These are phyloP conservation scores for Suillus ampliporus DNA, from an alignment of 768 basidiomycete species.

Conservation along the genomic window DNA sequence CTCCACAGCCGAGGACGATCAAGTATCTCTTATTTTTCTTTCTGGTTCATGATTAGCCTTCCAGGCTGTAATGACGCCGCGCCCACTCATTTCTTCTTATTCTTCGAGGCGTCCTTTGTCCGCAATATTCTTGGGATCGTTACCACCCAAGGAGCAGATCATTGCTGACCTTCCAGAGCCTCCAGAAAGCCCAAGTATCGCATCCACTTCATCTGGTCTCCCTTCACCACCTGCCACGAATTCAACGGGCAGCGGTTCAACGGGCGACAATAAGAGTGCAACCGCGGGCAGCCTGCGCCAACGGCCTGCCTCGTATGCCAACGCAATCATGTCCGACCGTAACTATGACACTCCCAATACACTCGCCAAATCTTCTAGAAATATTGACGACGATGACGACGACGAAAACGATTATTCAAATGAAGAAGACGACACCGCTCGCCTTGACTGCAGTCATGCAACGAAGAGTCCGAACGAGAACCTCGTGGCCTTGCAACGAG, in stretches of 20 bases:
- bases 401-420: constrained; percentile 54
- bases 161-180: constrained; percentile 76
- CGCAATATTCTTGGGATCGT: constrained; percentile 60
- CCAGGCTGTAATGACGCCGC: constrained; percentile 53
- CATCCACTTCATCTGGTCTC: constrained; percentile 64
- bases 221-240: constrained; percentile 88
- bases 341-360: constrained; percentile 41
- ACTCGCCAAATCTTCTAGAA: constrained; percentile 33
- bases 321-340: constrained; percentile 48
- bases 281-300: constrained; percentile 46
- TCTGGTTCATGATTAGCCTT: constrained; percentile 35
- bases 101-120: constrained; percentile 61
- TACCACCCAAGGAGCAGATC: constrained; percentile 43
- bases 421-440: constrained; percentile 70
- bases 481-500: constrained; percentile 64
- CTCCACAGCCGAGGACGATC: constrained; percentile 22
- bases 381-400: constrained; percentile 51
- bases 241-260: constrained; percentile 82
- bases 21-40: constrained; percentile 13
- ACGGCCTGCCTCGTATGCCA: constrained; percentile 35
- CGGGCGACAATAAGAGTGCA: constrained; percentile 59
- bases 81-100: constrained; percentile 43
- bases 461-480: constrained; percentile 56
- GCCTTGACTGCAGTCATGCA: constrained; percentile 45
- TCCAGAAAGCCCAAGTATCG: constrained; percentile 60